Evolutionary conservation across 352 stramenopile genomes (phyloP).

Genomic region (Globisporangium ultimum): DNA sequence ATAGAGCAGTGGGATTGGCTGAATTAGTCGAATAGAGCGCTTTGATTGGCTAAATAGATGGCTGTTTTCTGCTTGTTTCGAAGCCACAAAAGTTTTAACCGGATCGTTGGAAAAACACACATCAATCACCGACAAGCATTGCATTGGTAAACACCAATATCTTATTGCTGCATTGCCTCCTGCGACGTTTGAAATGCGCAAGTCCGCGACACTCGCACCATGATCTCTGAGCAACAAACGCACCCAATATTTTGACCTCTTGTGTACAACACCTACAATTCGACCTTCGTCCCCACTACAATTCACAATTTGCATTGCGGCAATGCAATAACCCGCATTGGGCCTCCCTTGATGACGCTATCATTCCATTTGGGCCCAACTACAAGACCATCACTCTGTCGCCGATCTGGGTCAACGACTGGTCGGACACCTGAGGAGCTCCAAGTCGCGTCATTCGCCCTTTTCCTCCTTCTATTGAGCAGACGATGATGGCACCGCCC

Average conservation of each 20-base stretch:
- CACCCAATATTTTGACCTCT: too few relatives aligned
- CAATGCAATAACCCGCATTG: too few relatives aligned
- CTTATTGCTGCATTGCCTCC: too few relatives aligned
- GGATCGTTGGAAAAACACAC: background rate
- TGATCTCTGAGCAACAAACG: too few relatives aligned
- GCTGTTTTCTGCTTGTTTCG: background rate
- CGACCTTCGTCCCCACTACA: too few relatives aligned
- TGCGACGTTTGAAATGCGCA: too few relatives aligned
- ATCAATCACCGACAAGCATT: background rate
- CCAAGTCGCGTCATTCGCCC: background rate
- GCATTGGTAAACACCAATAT: too few relatives aligned
- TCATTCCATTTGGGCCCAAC: background rate
- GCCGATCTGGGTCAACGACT: slow-evolving; percentile 8
- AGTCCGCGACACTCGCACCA: too few relatives aligned
- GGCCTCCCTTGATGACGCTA: too few relatives aligned
- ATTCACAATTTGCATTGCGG: too few relatives aligned
- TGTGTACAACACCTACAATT: too few relatives aligned
- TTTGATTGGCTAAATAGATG: background rate
- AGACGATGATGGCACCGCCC: slow-evolving; percentile 1
- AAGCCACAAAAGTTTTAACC: background rate
- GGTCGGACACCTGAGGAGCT: background rate
- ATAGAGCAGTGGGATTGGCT: background rate
- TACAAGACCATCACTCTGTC: slow-evolving; percentile 6
- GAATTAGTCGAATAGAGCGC: background rate
- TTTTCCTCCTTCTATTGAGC: background rate